phyloP scores from a whole-genome alignment of 805 yeast genomes.

The Tetrapisispora phaffii region DNA sequence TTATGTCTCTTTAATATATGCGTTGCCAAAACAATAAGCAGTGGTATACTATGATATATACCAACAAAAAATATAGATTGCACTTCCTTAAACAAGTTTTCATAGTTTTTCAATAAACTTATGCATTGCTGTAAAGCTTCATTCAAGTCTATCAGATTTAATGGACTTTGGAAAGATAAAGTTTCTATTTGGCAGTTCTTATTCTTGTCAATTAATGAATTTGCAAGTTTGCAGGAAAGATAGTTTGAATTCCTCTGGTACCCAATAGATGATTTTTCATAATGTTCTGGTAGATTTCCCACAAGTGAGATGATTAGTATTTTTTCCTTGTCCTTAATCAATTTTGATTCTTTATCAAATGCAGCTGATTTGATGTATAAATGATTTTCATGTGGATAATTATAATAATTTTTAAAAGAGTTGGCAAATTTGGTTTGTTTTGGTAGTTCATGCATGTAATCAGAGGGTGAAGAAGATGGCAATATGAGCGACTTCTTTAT shows the following conservation, averaged over 20 bases:
- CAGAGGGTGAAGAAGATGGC: conserved; percentile 23
- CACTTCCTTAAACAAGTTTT: conserved; percentile 36
- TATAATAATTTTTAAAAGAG: conserved; percentile 31
- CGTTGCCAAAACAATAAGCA: conserved; percentile 39
- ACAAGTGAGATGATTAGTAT: conserved; percentile 24
- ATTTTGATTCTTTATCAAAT: conserved; percentile 5
- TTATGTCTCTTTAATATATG: conserved; percentile 31
- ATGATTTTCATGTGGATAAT: conserved; percentile 30
- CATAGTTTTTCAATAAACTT: conserved; percentile 41
- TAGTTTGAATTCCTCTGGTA: conserved; percentile 23
- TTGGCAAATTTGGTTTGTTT: conserved; percentile 28
- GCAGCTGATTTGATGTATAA: conserved; percentile 23
- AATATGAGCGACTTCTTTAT: conserved; percentile 24
- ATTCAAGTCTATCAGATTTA: conserved; percentile 20
- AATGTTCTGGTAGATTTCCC: conserved; percentile 28
- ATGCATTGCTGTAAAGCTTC: conserved; percentile 36
- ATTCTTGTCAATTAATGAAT: conserved; percentile 19
- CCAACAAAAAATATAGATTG: conserved; percentile 42
- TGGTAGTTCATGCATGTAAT: conserved; percentile 27
- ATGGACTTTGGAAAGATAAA: conserved; percentile 30
- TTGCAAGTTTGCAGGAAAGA: conserved; percentile 21
- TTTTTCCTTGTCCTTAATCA: conserved; percentile 16
- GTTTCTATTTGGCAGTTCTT: conserved; percentile 19
- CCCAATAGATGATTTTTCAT: conserved; percentile 22
- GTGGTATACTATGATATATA: conserved; percentile 46